Evolutionary conservation across 306 rosid species (phyloP), one percentile per base, ranked within the genome.

Genomic region (Hippophae gyantsensis): DNA sequence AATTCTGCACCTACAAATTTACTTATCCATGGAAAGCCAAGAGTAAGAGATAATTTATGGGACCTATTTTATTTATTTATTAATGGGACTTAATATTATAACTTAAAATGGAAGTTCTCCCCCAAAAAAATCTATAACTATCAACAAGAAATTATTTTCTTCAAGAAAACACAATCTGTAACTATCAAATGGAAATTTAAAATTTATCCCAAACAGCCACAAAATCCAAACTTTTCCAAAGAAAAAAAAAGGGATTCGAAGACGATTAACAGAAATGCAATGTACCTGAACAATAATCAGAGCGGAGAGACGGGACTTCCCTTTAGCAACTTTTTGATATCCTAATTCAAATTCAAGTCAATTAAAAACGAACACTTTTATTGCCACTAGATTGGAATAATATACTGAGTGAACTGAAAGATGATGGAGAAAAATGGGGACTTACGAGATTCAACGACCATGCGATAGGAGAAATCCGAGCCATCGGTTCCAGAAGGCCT

Each of bases 391-490:
- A 32, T 32, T 32, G 38, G 38, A 32, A 32, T 32, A 32, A 32
- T 32, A 32, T 32, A 32, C 38, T 32, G 38, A 32, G 38, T 32
- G 38, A 32, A 32, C 38, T 32, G 38, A 26, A 54, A 42, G 12
- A 7, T 23, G 32, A 27, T 6, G 11, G 13, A 1, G 43, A 5
- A 8, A 11, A 40, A 58, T 46, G 68, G 4, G 41, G 67, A 53
- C 90, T 79, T 76, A 87, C 97, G 83, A 69, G 97, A 87, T 71
- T 81, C 96, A 64, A 90, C 94, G 1, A 90, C 95, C 95, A 90
- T 86, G 48, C 95, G 95, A 75, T 69, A 82, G 53, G 84, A 78
- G 63, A 69, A 86, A 77, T 86, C 97, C 1, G 86, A 84, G 63
- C 95, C 97, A 59, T 90, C 95, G 6, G 97, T 86, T 69, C 97